Evolutionary conservation across 352 stramenopile genomes (phyloP), one percentile per base, ranked within the genome.

Genomic region (Lagenidium sp.): DNA sequence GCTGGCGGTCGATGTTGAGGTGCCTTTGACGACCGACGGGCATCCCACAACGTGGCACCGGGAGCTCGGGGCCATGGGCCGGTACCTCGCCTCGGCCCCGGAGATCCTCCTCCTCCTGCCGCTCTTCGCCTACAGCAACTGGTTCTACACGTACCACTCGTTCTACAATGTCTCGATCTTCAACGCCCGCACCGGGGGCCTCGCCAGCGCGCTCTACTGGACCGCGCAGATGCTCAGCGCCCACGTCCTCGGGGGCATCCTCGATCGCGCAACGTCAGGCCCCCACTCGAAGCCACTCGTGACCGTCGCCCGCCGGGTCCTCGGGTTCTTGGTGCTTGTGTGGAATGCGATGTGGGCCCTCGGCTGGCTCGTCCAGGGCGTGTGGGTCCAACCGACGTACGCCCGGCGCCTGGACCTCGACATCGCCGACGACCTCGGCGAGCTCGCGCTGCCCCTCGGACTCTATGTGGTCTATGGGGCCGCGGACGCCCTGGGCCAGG

Each of bases 401-500:
- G 34, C 51, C 0, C n/a, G 19, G 1, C 39, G 36, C 2, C 39
- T 63, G 23, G 42, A 49, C 15, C 49, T 73, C 28, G 63, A 73
- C 26, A 10, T 73, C 6, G 15, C 44, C 8, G 16, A 35, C 15
- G 36, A 56, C n/a, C 16, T 53, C 3, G 6, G 4, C 34, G 52
- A 65, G 2, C 11, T 45, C 30, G 13, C 45, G 10, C 15, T 31
- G 3, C 71, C 65, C 3, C 64, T 85, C 2, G 26, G 75, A 19
- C 60, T 82, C 15, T 92, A 85, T 60, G 60, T 80, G 21, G 37
- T 65, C 29, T 93, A 82, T 53, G 82, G 80, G 0, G 75, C 83
- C 43, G 61, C 68, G 20, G 79, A 93, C 58, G 71, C 77, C 7
- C 44, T 85, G 36, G 82, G 84, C 37, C 77, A 93, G 32, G 68